These are phyloP conservation scores for Tetradesmus obliquus DNA, from an alignment of 139 green algal species.

Conservation along the genomic window DNA sequence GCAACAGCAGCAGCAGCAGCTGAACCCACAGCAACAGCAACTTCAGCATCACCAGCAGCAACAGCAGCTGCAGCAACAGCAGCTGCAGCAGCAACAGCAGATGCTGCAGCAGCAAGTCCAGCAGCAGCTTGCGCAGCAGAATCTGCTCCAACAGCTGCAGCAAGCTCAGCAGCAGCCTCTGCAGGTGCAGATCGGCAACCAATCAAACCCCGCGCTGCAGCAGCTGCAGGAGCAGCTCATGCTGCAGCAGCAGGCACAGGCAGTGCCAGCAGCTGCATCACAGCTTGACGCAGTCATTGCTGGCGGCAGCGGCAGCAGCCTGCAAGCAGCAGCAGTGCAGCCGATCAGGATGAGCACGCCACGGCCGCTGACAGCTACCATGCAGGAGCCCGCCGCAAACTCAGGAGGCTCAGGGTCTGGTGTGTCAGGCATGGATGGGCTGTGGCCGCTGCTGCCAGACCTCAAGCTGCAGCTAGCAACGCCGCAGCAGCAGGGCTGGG, in stretches of 20 bases:
- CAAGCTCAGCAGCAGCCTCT: neutral
- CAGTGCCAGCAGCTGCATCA: neutral
- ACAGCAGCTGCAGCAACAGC: conserved; percentile 11
- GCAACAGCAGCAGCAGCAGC: conserved; percentile 26
- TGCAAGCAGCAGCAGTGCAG: neutral
- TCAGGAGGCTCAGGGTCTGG: neutral
- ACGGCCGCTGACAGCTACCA: neutral
- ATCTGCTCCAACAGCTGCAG: neutral
- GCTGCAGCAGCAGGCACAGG: neutral
- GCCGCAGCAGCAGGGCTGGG: conserved; percentile 25
- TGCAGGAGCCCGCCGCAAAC: neutral
- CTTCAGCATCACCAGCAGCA: neutral
- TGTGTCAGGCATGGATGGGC: neutral
- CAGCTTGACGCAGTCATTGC: neutral
- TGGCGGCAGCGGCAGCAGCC: neutral
- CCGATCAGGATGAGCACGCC: neutral
- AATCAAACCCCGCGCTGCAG: neutral
- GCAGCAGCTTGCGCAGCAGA: neutral
- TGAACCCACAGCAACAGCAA: neutral
- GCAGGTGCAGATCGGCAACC: neutral
- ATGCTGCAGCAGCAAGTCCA: neutral
- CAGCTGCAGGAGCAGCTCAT: neutral
- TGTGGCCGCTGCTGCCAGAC: conserved; percentile 1
- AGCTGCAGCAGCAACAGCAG: conserved; percentile 5
- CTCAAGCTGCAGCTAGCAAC: conserved; percentile 35